Base-by-base conservation (phyloP, 495 filamentous ascomycete species). In the Talaromyces liani region DNA sequence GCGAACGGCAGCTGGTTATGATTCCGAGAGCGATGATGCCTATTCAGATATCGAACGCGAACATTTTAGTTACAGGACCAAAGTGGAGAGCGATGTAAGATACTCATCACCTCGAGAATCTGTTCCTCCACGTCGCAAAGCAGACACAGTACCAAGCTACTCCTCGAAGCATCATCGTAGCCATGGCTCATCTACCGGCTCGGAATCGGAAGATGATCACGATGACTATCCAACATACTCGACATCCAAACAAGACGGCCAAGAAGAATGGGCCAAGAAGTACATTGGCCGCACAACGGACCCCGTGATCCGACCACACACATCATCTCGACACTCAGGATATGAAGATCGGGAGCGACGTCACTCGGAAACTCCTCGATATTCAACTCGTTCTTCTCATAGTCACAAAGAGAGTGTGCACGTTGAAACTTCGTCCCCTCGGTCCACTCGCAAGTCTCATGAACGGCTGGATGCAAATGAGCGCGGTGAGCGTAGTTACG, bases 11-110 rank as follows among this genome's bases (percentile, higher is more conserved):
- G 60, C 60, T 31, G 64, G 71, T 5, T 73, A 73, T 64, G 77
- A 76, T 16, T 74, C 74, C 9, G 74, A 75, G 10, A 70, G 71
- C 47, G 71, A 75, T 12, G 67, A 36, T 70, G 69, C 51, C 68
- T 66, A 8, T 53, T 67, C 20, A n/a, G 58, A 63, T 24, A 14
- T 45, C 16, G 27, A 49, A 20, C 45, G n/a, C 8, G 45, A 20
- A 18, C 33, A 20, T 33, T 9, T 20, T 9, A 4, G 9, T 25
- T 56, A 56, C n/a, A 56, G n/a, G 20, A 16, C 9, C 24, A 56
- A 56, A 56, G 27, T 56, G 22, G 53, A 56, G 12, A 22, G n/a
- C n/a, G 53, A 56, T 14, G 25, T 8, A 14, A 56, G 24, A 56
- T 56, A 56, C 60, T 1, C 63, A 55, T 45, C 65, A 45, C 8